Conservation (phyloP, 2,329 filamentous ascomycete genomes). For the Ramularia collo-cygni region DNA sequence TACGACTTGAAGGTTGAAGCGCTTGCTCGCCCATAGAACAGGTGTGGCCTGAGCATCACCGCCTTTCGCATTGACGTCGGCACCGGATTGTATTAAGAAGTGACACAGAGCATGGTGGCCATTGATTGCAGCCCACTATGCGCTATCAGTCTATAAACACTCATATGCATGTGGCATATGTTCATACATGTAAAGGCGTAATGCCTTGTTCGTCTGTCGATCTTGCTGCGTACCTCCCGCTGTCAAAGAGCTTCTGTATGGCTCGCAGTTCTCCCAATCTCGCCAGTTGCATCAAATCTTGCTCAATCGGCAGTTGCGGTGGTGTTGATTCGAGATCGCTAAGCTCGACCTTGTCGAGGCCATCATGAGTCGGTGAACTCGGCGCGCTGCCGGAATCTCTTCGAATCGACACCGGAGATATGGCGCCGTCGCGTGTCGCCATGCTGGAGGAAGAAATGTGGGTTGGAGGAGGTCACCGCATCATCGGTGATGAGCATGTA, state of each 20-base stretch:
- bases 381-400: slow-evolving; percentile 18
- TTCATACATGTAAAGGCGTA: slow-evolving; percentile 79
- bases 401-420: slow-evolving; percentile 8
- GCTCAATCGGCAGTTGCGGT: slow-evolving; percentile 47
- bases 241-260: slow-evolving; percentile 86
- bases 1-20: slow-evolving; percentile 94
- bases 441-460: too few relatives aligned
- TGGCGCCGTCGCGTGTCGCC: slow-evolving; percentile 1
- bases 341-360: slow-evolving; percentile 30
- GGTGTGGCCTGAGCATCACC: slow-evolving; percentile 92
- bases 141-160: slow-evolving; percentile 5
- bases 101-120: slow-evolving; percentile 97
- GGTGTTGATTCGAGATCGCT: slow-evolving; percentile 30
- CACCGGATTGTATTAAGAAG: slow-evolving; percentile 78
- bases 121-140: slow-evolving; percentile 96
- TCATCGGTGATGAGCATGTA: too few relatives aligned
- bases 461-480: too few relatives aligned
- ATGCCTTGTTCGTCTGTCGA: slow-evolving; percentile 89
- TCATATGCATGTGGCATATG: slow-evolving; percentile 8
- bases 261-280: slow-evolving; percentile 76
- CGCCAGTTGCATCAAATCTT: slow-evolving; percentile 94
- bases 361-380: slow-evolving; percentile 25
- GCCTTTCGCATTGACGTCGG: slow-evolving; percentile 89
- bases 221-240: slow-evolving; percentile 70
- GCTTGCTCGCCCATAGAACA: slow-evolving; percentile 93